phyloP scores from a whole-genome alignment of 352 stramenopile species.

The Phytophthora citrophthora region DNA sequence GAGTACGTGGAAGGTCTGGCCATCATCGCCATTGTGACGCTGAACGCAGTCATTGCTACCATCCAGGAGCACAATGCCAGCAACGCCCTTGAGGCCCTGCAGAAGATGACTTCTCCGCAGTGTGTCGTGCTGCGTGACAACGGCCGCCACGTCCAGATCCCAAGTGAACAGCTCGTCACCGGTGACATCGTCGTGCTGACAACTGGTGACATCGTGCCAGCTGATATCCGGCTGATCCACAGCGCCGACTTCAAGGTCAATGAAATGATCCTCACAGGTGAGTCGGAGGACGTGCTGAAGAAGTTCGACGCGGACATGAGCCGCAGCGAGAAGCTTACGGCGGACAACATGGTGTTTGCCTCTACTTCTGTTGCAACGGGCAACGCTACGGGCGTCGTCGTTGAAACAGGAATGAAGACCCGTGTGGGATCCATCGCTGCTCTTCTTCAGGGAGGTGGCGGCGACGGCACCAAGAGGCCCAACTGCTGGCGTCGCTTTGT shows the following conservation, averaged over 20 bases:
- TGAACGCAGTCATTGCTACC: slow-evolving; percentile 76
- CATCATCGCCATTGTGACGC: slow-evolving; percentile 76
- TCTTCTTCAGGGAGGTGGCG: slow-evolving; percentile 46
- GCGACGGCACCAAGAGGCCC: slow-evolving; percentile 42
- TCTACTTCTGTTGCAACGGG: slow-evolving; percentile 80
- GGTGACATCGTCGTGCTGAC: slow-evolving; percentile 87
- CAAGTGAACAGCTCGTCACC: slow-evolving; percentile 65
- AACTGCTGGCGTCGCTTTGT: slow-evolving; percentile 64
- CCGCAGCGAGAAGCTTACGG: slow-evolving; percentile 64
- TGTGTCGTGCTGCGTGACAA: slow-evolving; percentile 65
- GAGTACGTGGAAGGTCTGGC: slow-evolving; percentile 75
- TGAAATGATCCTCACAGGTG: slow-evolving; percentile 95
- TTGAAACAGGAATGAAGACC: slow-evolving; percentile 70
- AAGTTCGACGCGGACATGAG: slow-evolving; percentile 57
- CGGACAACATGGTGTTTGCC: slow-evolving; percentile 93
- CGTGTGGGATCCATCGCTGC: slow-evolving; percentile 68
- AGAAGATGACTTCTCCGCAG: slow-evolving; percentile 77
- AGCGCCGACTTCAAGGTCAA: slow-evolving; percentile 90
- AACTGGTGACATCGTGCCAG: slow-evolving; percentile 93
- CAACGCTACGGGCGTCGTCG: slow-evolving; percentile 66
- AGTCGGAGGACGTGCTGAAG: slow-evolving; percentile 86
- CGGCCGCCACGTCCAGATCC: slow-evolving; percentile 54
- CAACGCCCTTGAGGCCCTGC: slow-evolving; percentile 72
- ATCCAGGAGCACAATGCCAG: slow-evolving; percentile 71
- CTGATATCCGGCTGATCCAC: slow-evolving; percentile 90